Evolutionary conservation across 2,329 filamentous ascomycete genomes (phyloP), one percentile per base, ranked within the genome.

Genomic region (Aspergillus transmontanensis): DNA sequence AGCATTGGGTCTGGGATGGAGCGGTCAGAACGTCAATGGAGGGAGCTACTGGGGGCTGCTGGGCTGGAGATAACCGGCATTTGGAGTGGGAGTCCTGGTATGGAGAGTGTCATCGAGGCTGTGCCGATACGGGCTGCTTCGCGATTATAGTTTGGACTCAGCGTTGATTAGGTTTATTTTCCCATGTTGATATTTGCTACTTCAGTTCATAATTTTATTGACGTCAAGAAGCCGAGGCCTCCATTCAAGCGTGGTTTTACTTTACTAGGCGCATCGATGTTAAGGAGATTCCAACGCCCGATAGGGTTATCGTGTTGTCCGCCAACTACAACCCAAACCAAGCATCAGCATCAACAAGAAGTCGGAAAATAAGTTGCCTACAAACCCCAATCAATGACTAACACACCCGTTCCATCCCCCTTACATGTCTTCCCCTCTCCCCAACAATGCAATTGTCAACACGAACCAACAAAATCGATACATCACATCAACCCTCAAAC

Each of bases 1-100:
- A 74, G 73, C 36, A 73, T 77, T 19, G 71, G 70, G 1, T 71
- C 75, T 1, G 76, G 76, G 0, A 68, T 73, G 2, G 76, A 78
- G 64, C 66, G 76, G 23, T 76, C 76, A 1, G 67, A 73, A 56
- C 64, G 60, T 9, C 73, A 79, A 57, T 78, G 76, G 76, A 64
- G 66, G 14, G 64, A 68, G 28, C 53, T 78, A 11, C 63, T 78
- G 21, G 43, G 66, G 2, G 65, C 58, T 12, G 73, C 67, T 12
- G 76, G 75, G 2, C 59, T 78, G 58, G 67, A 74, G 57, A 71
- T 77, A 36, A 64, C 59, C 1, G 70, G 70, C 1, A 71, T 75
- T n/a, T 75, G 72, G 73, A 69, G 57, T 19, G 59, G 64, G 6
- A 69, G 66, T 21, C 69, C 71, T 0, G 70, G 68, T 5, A 71